Conservation (phyloP, 805 yeast genomes). For the Dipodascus albidus region DNA sequence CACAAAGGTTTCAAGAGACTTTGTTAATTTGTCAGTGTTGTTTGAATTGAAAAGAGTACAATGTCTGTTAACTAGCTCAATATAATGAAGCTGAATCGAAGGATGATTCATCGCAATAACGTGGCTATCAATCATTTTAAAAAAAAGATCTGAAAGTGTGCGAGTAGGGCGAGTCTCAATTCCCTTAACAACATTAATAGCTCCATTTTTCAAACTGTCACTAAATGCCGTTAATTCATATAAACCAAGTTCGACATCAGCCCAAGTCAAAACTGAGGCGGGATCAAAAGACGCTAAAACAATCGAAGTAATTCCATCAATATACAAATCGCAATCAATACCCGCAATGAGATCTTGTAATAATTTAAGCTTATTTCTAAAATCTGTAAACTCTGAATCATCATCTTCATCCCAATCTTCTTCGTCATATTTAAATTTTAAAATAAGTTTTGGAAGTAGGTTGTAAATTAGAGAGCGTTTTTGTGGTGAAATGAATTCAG, state of each 20-base stretch:
- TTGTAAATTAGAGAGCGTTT: slow-evolving; percentile 46
- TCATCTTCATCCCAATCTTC: slow-evolving; percentile 68
- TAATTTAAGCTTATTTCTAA: slow-evolving; percentile 58
- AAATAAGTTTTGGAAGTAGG: slow-evolving; percentile 55
- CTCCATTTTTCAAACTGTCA: slow-evolving; percentile 67
- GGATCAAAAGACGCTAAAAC: slow-evolving; percentile 39
- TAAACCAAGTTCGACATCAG: slow-evolving; percentile 74
- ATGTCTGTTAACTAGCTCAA: slow-evolving; percentile 78
- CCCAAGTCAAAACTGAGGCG: slow-evolving; percentile 41
- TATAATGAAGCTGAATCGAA: slow-evolving; percentile 66
- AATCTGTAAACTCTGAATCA: slow-evolving; percentile 67
- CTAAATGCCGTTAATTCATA: slow-evolving; percentile 70
- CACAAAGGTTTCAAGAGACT: slow-evolving; percentile 63
- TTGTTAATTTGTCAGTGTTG: slow-evolving; percentile 35
- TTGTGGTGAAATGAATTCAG: slow-evolving; percentile 22
- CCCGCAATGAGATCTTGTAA: slow-evolving; percentile 76
- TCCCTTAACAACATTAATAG: slow-evolving; percentile 56
- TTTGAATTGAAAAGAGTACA: slow-evolving; percentile 42
- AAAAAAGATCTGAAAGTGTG: slow-evolving; percentile 50
- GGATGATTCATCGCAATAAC: slow-evolving; percentile 52
- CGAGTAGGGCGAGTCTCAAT: slow-evolving; percentile 50
- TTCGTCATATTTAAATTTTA: slow-evolving; percentile 74
- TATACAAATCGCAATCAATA: slow-evolving; percentile 47
- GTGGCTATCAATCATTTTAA: slow-evolving; percentile 37
- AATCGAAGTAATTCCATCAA: slow-evolving; percentile 48